phyloP scores from a whole-genome alignment of 495 filamentous ascomycete species.

The Tuber borchii region DNA sequence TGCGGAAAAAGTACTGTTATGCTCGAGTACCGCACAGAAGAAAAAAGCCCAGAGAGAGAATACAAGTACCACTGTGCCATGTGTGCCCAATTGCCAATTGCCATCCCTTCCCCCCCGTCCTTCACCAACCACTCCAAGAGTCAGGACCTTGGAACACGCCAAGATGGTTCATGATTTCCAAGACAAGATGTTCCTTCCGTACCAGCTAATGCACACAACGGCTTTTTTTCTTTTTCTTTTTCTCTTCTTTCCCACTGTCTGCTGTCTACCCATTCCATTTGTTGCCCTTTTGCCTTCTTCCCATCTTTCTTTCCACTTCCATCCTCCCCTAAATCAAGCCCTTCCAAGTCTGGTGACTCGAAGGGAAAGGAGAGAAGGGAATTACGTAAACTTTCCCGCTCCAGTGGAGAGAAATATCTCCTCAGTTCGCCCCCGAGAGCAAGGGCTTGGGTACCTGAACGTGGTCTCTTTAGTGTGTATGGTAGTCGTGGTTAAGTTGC shows the following conservation, averaged over 20 bases:
- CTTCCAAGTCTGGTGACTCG: background rate
- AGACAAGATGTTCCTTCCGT: slow-evolving; percentile 4
- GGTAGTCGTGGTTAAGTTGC: background rate
- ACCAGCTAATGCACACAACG: background rate
- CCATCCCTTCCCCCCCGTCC: background rate
- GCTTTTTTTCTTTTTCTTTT: background rate
- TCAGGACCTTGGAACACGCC: background rate
- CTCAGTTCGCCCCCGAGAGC: background rate
- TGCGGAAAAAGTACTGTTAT: background rate
- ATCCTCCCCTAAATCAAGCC: background rate
- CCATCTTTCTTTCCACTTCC: background rate
- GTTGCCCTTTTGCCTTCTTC: background rate
- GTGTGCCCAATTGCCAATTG: slow-evolving; percentile 6
- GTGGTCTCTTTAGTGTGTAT: background rate
- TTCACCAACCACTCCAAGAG: background rate
- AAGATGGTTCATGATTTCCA: background rate
- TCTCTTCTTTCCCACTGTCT: background rate
- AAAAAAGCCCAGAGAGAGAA: background rate
- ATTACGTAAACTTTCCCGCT: slow-evolving; percentile 1
- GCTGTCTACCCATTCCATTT: background rate
- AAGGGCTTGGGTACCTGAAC: slow-evolving; percentile 3
- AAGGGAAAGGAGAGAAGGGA: background rate
- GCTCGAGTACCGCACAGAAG: background rate
- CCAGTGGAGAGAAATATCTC: background rate
- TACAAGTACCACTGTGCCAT: slow-evolving; percentile 2